Percentiles rank a stretch among this genome's conserved stretches.
Evolutionary conservation across 257 asterid species (phyloP).

Genomic region (Marsdenia floribunda): DNA sequence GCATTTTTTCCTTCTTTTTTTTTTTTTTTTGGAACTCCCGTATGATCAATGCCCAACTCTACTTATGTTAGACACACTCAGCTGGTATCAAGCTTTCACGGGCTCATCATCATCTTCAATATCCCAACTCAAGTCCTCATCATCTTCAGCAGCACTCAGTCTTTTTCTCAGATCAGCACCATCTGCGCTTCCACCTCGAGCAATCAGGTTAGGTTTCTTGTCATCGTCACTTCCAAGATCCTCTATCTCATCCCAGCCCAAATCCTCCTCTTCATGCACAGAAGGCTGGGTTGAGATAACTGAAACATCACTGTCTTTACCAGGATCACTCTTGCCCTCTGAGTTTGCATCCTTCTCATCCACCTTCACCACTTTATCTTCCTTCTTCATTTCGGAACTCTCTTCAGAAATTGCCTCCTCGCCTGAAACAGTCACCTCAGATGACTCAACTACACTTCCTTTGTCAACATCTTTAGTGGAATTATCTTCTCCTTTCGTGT

Average conservation of each 20-base stretch:
- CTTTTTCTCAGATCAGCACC: slow-evolving; percentile 39
- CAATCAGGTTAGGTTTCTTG: slow-evolving; percentile 24
- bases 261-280: slow-evolving; percentile 50
- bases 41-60: slow-evolving; percentile 9
- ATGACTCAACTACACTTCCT: slow-evolving; percentile 14
- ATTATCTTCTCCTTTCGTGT: slow-evolving; percentile 19
- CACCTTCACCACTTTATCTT: slow-evolving; percentile 22
- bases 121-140: slow-evolving; percentile 78
- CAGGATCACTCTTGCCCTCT: slow-evolving; percentile 21
- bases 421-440: slow-evolving; percentile 16
- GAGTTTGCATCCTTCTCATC: slow-evolving; percentile 28
- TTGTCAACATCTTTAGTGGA: slow-evolving; percentile 22
- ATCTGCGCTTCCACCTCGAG: slow-evolving; percentile 33
- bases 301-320: slow-evolving; percentile 24
- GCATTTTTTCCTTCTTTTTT: too few species aligned
- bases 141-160: slow-evolving; percentile 56
- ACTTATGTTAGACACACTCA: neutral
- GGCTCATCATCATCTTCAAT: slow-evolving; percentile 68
- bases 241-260: slow-evolving; percentile 91
- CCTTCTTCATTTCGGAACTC: slow-evolving; percentile 19
- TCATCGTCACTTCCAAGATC: slow-evolving; percentile 67
- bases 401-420: slow-evolving; percentile 28
- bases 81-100: slow-evolving; percentile 26
- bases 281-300: slow-evolving; percentile 28
- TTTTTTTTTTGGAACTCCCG: too few species aligned